These are phyloP conservation scores for Orobanche coerulescens DNA, from an alignment of 257 asterid species.

Conservation along the genomic window DNA sequence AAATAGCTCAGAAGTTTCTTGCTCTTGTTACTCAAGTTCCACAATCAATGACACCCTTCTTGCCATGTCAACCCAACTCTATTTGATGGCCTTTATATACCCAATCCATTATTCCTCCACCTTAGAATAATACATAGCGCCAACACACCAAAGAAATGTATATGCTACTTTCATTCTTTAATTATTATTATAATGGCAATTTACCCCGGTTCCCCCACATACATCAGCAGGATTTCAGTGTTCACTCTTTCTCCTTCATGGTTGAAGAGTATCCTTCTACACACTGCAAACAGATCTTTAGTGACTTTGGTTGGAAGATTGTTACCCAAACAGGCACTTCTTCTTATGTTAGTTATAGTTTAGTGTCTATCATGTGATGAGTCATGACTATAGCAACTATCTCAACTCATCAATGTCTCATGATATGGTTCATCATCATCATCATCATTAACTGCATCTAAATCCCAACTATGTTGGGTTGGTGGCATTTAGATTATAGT, in stretches of 20 bases:
- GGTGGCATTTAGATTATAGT: too few relatives aligned
- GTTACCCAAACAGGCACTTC: slow-evolving; percentile 1
- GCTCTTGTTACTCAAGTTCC: too few relatives aligned
- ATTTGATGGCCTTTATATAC: neutral
- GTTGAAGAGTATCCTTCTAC: neutral
- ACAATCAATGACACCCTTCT: too few relatives aligned
- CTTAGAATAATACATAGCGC: neutral
- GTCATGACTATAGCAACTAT: too few relatives aligned
- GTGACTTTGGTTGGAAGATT: slow-evolving; percentile 8
- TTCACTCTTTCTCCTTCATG: neutral
- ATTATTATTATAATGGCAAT: neutral
- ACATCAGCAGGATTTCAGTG: neutral
- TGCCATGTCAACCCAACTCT: too few relatives aligned
- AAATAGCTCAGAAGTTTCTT: too few relatives aligned
- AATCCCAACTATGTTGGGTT: too few relatives aligned
- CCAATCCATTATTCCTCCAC: neutral
- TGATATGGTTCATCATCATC: too few relatives aligned
- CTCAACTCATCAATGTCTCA: too few relatives aligned
- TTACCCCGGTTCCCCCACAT: neutral
- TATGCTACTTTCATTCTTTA: neutral
- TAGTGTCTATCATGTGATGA: too few relatives aligned
- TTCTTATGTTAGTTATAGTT: neutral
- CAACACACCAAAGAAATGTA: neutral
- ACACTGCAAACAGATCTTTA: slow-evolving; percentile 3
- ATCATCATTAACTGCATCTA: too few relatives aligned